A percentile compares a stretch with the other conserved stretches of the same genome.
Evolutionary conservation across 805 yeast species (phyloP).

Genomic region (Ogataea ramenticola): DNA sequence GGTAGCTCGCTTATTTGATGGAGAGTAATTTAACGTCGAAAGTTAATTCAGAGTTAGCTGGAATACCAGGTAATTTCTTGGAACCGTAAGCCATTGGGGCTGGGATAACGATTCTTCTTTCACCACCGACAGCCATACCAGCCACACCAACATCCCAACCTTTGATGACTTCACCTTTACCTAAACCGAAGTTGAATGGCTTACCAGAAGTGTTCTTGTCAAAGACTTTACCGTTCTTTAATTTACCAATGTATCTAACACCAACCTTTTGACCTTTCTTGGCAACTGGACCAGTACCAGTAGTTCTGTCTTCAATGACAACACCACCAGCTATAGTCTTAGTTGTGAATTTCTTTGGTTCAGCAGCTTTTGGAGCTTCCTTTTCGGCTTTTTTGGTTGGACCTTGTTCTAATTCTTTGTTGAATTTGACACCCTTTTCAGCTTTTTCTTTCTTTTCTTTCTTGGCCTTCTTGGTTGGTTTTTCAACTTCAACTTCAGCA

Average conservation of each 20-base stretch:
- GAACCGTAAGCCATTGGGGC: constrained; percentile 96
- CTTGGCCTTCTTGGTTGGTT: constrained; percentile 16
- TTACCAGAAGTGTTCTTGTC: constrained; percentile 97
- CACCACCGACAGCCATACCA: constrained; percentile 98
- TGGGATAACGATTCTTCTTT: constrained; percentile 95
- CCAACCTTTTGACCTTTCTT: constrained; percentile 88
- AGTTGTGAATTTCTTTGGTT: constrained; percentile 52
- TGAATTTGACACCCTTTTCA: constrained; percentile 78
- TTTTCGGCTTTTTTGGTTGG: constrained; percentile 48
- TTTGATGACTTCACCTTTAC: constrained; percentile 97
- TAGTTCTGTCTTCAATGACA: constrained; percentile 82
- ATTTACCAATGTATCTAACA: constrained; percentile 96
- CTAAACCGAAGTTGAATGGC: constrained; percentile 86
- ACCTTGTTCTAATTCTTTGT: constrained; percentile 89
- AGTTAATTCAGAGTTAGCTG: constrained; percentile 93
- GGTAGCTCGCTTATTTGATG: constrained; percentile 55
- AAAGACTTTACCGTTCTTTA: constrained; percentile 91
- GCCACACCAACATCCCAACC: constrained; percentile 99
- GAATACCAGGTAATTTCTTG: constrained; percentile 91
- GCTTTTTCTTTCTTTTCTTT: constrained; percentile 29
- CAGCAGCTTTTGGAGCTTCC: constrained; percentile 19
- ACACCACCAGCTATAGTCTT: constrained; percentile 91
- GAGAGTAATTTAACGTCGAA: constrained; percentile 93
- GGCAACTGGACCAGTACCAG: constrained; percentile 83
- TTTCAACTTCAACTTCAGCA: constrained; percentile 23